Percentiles rank a stretch among this genome's conserved stretches.
These are phyloP conservation scores for Antrodiella citrinella DNA, from an alignment of 768 basidiomycete genomes.

Conservation along the genomic window DNA sequence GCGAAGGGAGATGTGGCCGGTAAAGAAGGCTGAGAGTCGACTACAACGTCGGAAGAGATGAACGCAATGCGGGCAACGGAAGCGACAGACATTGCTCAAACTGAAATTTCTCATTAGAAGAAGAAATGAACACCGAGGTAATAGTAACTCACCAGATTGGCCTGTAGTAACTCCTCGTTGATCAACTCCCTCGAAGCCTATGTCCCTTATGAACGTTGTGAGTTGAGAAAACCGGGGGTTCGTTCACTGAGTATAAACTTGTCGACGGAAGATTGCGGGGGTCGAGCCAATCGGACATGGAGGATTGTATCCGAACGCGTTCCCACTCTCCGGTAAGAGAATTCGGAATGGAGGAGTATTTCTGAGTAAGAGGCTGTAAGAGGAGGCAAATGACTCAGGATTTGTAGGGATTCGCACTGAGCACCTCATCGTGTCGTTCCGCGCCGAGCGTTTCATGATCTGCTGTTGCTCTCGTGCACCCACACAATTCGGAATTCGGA, in stretches of 20 bases:
- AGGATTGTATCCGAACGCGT: background rate
- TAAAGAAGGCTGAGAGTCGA: constrained; percentile 45
- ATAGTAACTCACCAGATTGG: background rate
- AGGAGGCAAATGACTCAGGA: background rate
- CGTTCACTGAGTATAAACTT: background rate
- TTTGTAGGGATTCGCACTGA: background rate
- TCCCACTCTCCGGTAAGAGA: background rate
- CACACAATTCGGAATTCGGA: constrained; percentile 14
- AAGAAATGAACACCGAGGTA: background rate
- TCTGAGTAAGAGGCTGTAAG: background rate
- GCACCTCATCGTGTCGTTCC: background rate
- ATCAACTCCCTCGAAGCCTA: background rate
- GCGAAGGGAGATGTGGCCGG: constrained; percentile 36
- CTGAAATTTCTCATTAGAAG: background rate
- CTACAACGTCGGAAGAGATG: constrained; percentile 56
- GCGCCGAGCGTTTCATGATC: background rate
- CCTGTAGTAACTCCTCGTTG: background rate
- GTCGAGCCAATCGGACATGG: background rate
- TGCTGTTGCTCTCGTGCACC: background rate
- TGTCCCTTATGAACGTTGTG: background rate
- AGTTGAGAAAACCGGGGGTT: background rate
- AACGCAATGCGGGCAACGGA: constrained; percentile 63
- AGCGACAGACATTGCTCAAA: constrained; percentile 14
- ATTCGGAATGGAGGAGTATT: background rate
- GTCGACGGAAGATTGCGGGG: background rate